A percentile compares a stretch with the other conserved stretches of the same genome.
Conservation (phyloP, 345 rosid genomes). For the Turritis glabra region DNA sequence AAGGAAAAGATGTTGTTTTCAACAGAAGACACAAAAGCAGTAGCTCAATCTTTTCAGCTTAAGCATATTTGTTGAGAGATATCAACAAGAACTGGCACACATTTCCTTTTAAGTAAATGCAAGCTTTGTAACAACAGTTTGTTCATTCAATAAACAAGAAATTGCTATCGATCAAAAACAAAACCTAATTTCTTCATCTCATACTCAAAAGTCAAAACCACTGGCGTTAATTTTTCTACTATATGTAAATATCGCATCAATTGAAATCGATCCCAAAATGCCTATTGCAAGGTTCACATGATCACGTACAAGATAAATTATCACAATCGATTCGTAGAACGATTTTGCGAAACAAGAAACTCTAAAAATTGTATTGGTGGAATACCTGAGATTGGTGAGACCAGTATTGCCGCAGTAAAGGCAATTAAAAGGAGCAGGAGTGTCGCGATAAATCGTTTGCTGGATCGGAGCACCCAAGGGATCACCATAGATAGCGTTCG, state of each 20-base stretch:
- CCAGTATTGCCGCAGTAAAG: slow-evolving; percentile 72
- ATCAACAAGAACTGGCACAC: not conserved
- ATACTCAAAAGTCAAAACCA: slow-evolving; percentile 19
- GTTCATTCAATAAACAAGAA: not conserved
- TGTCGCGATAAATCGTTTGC: slow-evolving; percentile 83
- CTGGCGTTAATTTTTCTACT: too few species aligned
- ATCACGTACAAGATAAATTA: not conserved
- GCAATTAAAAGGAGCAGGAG: slow-evolving; percentile 95
- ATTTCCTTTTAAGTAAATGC: too few species aligned
- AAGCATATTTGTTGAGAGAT: not conserved
- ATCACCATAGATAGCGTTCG: slow-evolving; percentile 67
- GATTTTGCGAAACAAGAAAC: too few species aligned
- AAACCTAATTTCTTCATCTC: not conserved
- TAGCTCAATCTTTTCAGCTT: too few species aligned
- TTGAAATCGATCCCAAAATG: not conserved
- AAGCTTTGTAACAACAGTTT: too few species aligned
- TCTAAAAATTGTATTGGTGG: not conserved
- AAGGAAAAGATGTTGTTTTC: not conserved
- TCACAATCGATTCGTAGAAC: too few species aligned
- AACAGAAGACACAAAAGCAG: not conserved
- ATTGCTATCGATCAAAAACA: not conserved
- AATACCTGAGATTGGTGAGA: slow-evolving; percentile 72
- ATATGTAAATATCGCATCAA: too few species aligned
- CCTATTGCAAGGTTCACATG: not conserved
- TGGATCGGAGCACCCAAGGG: slow-evolving; percentile 82